Conservation (phyloP, 306 rosid genomes). For the Pyrus pyrifolia region DNA sequence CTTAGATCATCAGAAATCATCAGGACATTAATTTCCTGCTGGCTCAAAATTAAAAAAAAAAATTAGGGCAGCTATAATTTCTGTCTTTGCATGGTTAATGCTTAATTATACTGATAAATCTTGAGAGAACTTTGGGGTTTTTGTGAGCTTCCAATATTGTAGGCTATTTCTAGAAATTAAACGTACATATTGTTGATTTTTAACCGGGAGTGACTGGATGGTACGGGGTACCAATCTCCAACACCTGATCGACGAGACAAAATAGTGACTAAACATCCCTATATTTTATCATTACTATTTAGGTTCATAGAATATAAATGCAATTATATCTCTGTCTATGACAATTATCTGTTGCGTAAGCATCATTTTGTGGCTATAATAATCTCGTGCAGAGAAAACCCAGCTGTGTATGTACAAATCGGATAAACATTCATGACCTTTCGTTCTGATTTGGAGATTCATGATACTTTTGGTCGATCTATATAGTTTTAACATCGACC, state of each 20-base stretch:
- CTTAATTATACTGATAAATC: not conserved
- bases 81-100: not conserved
- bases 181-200: not conserved
- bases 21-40: not conserved
- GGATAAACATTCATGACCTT: not conserved
- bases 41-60: not conserved
- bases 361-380: conserved; percentile 38
- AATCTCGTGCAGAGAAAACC: conserved; percentile 10
- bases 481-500: conserved; percentile 15
- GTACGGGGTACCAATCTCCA: not conserved
- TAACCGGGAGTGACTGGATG: not conserved
- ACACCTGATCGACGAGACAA: not conserved
- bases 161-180: not conserved
- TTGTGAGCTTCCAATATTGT: not conserved
- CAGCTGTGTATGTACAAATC: not conserved
- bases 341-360: conserved; percentile 30
- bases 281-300: not conserved
- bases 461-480: conserved; percentile 3
- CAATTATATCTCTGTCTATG: not conserved
- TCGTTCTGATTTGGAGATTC: not conserved
- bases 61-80: not conserved
- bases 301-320: not conserved
- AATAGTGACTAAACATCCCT: not conserved
- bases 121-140: not conserved
- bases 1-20: no score